A percentile compares a stretch with the other conserved stretches of the same genome.
Evolutionary conservation across 140 eudicot genomes (phyloP).

Genomic region (Anethum foeniculum): DNA sequence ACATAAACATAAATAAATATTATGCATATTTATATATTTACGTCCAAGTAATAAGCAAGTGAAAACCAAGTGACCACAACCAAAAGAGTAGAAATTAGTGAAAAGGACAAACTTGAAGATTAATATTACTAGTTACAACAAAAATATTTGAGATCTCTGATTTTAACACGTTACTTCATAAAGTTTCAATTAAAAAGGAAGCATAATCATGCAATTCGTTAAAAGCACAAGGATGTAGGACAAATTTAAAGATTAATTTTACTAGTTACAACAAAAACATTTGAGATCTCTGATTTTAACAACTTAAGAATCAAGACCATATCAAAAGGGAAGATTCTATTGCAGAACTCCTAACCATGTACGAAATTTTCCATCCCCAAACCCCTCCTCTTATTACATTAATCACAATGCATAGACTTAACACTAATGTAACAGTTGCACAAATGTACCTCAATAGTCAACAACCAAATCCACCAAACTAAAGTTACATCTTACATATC

Average conservation of each 20-base stretch:
- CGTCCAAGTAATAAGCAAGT: too few relatives aligned
- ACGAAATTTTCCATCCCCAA: background rate
- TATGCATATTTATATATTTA: too few relatives aligned
- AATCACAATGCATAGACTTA: background rate
- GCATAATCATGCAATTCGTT: too few relatives aligned
- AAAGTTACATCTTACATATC: background rate
- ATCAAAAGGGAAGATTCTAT: background rate
- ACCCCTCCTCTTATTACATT: background rate
- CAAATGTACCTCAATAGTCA: background rate
- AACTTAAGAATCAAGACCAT: background rate
- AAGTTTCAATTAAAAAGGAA: too few relatives aligned
- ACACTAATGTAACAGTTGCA: background rate
- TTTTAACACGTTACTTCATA: too few relatives aligned
- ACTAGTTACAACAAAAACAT: background rate
- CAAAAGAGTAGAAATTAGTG: too few relatives aligned
- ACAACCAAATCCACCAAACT: background rate
- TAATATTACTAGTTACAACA: background rate
- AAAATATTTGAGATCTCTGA: background rate
- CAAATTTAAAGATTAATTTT: too few relatives aligned
- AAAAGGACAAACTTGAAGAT: background rate
- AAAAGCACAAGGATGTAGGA: too few relatives aligned
- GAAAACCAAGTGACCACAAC: too few relatives aligned
- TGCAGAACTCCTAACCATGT: background rate
- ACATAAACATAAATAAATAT: too few relatives aligned
- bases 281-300: background rate